A percentile compares a stretch with the other conserved stretches of the same genome.
Evolutionary conservation across 352 stramenopile genomes (phyloP).

Genomic region (Blastocystis sp.): DNA sequence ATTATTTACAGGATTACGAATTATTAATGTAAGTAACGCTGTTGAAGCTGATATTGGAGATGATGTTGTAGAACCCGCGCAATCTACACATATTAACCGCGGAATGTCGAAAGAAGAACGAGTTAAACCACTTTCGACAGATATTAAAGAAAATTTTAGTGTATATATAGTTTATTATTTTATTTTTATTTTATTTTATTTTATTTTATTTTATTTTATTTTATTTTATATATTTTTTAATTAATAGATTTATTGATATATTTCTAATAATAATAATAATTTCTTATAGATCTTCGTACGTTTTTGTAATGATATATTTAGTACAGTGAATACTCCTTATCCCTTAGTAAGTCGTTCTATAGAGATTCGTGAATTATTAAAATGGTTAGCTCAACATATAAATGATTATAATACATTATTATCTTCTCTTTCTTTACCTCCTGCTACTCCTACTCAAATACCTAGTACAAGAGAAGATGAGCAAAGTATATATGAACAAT

Average conservation of each 20-base stretch:
- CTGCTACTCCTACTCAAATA: too few relatives aligned
- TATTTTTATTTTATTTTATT: too few relatives aligned
- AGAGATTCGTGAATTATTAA: constrained; percentile 10
- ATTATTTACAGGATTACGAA: too few relatives aligned
- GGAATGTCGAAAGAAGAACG: too few relatives aligned
- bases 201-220: too few relatives aligned
- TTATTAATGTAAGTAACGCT: too few relatives aligned
- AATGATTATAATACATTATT: constrained; percentile 14
- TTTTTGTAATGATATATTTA: constrained; percentile 9
- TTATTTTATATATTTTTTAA: constrained; percentile 8
- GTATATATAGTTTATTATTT: too few relatives aligned
- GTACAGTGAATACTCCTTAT: not conserved
- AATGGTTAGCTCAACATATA: constrained; percentile 22
- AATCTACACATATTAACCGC: too few relatives aligned
- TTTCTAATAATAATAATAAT: not conserved
- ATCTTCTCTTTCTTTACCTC: not conserved
- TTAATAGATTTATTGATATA: constrained; percentile 1
- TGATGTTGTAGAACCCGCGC: too few relatives aligned
- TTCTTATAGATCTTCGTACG: constrained; percentile 9
- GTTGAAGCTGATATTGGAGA: too few relatives aligned
- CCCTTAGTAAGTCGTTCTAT: constrained; percentile 7
- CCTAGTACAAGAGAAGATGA: constrained; percentile 25
- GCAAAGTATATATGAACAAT: constrained; percentile 5
- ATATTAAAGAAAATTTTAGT: too few relatives aligned
- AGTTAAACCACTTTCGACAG: too few relatives aligned